A percentile compares a stretch with the other conserved stretches of the same genome.
These are phyloP conservation scores for Leccinum pellstonianum DNA, from an alignment of 768 basidiomycete species.

Conservation along the genomic window DNA sequence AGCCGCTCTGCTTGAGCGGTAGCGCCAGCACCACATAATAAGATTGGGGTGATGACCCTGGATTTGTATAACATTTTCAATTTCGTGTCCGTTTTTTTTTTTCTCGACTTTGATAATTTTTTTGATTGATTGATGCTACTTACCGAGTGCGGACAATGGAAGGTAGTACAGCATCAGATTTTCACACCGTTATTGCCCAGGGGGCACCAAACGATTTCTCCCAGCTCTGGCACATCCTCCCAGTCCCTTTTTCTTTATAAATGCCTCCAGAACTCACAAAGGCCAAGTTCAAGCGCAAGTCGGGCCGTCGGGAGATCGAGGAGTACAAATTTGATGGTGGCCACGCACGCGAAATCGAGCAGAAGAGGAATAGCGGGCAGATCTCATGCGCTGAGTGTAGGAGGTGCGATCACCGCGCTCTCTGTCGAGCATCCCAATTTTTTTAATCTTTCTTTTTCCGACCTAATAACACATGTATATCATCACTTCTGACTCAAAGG, in stretches of 20 bases:
- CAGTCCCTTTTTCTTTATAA: constrained; percentile 1
- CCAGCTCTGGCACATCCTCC: constrained; percentile 13
- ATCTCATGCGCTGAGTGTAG: constrained; percentile 82
- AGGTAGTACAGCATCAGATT: constrained; percentile 18
- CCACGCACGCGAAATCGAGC: constrained; percentile 66
- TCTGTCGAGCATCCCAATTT: constrained; percentile 18
- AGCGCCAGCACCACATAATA: neutral
- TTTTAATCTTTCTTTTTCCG: constrained; percentile 18
- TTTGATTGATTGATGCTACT: neutral
- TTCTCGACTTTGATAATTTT: neutral
- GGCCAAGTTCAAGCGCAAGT: constrained; percentile 48
- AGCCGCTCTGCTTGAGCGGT: neutral
- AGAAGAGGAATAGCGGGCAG: constrained; percentile 72
- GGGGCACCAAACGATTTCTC: constrained; percentile 18
- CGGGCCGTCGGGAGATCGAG: constrained; percentile 49
- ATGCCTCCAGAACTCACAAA: constrained; percentile 62
- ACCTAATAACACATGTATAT: constrained; percentile 11
- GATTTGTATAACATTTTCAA: neutral
- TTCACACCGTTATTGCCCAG: constrained; percentile 26
- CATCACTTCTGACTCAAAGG: constrained; percentile 33
- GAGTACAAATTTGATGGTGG: constrained; percentile 50
- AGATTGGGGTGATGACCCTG: neutral
- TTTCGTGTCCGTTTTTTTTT: neutral
- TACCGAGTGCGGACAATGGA: constrained; percentile 12
- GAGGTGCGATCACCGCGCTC: constrained; percentile 60